Conservation (phyloP, 768 basidiomycete species). For the Lepiota brunneoincarnata region DNA sequence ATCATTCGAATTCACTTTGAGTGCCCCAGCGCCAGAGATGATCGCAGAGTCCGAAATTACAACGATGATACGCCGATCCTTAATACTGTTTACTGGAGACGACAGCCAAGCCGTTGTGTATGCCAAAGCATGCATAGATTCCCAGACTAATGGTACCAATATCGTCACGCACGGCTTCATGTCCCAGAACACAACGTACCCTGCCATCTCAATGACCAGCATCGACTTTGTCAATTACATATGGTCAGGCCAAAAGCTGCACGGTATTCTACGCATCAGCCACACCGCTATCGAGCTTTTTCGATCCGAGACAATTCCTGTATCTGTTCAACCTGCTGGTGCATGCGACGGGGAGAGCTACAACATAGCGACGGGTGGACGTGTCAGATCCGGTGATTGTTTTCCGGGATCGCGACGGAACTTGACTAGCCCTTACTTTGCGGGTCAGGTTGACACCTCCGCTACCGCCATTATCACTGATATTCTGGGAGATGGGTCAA, state of each 20-base stretch:
- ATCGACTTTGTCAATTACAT: constrained; percentile 12
- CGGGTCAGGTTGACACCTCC: constrained; percentile 19
- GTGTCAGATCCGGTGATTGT: constrained; percentile 12
- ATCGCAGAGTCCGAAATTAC: no score
- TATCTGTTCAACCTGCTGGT: constrained; percentile 10
- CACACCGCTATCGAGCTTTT: constrained; percentile 13
- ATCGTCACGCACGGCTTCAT: no score
- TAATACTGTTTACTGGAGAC: no score
- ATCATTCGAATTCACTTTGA: no score
- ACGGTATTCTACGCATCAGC: constrained; percentile 1
- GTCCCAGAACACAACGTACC: neutral
- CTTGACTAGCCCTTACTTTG: constrained; percentile 9
- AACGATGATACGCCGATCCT: no score
- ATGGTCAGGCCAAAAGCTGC: neutral
- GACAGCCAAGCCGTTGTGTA: no score
- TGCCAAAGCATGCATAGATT: no score
- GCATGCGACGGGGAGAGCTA: constrained; percentile 8
- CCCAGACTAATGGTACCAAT: no score
- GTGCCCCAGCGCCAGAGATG: no score
- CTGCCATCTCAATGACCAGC: constrained; percentile 8
- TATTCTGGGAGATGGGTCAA: constrained; percentile 19
- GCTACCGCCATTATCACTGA: constrained; percentile 14
- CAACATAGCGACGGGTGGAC: constrained; percentile 16
- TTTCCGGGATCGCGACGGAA: neutral
- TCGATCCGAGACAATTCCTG: constrained; percentile 13